These are phyloP conservation scores for Paraconiothyrium sp. DNA, from an alignment of 2,329 filamentous ascomycete genomes.

Conservation along the genomic window DNA sequence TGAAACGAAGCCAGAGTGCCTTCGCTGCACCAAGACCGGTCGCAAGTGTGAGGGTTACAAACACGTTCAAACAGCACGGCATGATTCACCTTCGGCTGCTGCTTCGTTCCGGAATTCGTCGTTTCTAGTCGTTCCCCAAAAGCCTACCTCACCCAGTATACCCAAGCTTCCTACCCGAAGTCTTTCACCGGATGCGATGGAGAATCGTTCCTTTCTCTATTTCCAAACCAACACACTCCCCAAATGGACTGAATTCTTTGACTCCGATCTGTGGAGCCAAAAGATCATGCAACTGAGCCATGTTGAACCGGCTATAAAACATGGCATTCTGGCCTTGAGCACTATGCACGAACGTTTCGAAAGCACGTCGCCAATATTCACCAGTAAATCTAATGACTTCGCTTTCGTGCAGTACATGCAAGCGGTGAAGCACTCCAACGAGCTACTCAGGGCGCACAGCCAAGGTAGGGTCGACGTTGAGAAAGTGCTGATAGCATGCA, in stretches of 20 bases:
- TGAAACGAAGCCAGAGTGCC: conserved; percentile 44
- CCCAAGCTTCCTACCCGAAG: conserved; percentile 29
- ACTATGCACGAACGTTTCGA: conserved; percentile 42
- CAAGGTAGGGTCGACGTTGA: conserved; percentile 34
- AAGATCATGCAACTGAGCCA: conserved; percentile 39
- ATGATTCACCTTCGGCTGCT: conserved; percentile 26
- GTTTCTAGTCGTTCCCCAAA: conserved; percentile 39
- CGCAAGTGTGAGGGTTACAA: conserved; percentile 51
- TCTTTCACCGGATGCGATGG: conserved; percentile 33
- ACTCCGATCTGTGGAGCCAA: conserved; percentile 43
- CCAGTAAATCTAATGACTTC: conserved; percentile 29
- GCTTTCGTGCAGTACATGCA: conserved; percentile 42
- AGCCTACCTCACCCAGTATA: conserved; percentile 20
- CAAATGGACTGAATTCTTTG: conserved; percentile 44
- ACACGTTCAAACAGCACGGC: conserved; percentile 25
- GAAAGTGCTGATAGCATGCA: conserved; percentile 40
- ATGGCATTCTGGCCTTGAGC: conserved; percentile 41
- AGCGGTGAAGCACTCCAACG: conserved; percentile 41
- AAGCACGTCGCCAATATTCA: conserved; percentile 24
- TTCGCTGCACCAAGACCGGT: conserved; percentile 48
- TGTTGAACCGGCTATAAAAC: conserved; percentile 41
- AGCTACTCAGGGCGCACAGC: conserved; percentile 31
- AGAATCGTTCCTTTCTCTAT: conserved; percentile 41
- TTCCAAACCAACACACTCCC: conserved; percentile 39
- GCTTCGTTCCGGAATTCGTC: conserved; percentile 38